Percentiles rank a stretch among this genome's conserved stretches.
Conservation (phyloP, 1,284 basidiomycete species). For the Crucibulum parvulum region DNA sequence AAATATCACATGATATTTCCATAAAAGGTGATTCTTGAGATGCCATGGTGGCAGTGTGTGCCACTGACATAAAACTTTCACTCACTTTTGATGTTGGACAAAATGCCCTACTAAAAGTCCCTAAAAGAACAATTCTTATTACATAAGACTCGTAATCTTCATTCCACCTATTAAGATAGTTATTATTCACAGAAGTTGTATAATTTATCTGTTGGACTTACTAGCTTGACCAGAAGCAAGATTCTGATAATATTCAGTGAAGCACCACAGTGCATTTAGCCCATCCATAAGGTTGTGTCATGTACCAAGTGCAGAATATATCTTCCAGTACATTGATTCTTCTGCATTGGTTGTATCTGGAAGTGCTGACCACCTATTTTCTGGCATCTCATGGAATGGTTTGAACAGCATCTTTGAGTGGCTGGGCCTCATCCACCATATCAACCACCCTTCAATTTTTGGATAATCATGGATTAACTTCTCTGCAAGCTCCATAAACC, state of each 20-base stretch:
- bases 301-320: constrained; percentile 25
- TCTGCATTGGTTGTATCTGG: constrained; percentile 37
- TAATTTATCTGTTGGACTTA: constrained; percentile 4
- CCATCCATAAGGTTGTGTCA: constrained; percentile 26
- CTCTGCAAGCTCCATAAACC: constrained; percentile 8
- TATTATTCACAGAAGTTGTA: neutral
- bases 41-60: too few relatives aligned
- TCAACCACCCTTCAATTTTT: constrained; percentile 24
- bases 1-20: too few relatives aligned
- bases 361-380: constrained; percentile 26
- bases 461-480: constrained; percentile 23
- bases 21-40: too few relatives aligned
- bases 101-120: too few relatives aligned
- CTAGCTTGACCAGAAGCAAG: constrained; percentile 1
- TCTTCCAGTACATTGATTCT: constrained; percentile 36
- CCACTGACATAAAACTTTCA: too few relatives aligned
- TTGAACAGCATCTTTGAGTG: constrained; percentile 34
- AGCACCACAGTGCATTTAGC: constrained; percentile 13
- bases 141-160: too few relatives aligned
- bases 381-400: constrained; percentile 19
- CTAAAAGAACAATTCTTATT: too few relatives aligned
- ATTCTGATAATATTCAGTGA: constrained; percentile 18
- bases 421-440: constrained; percentile 32
- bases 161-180: constrained; percentile 10
- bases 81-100: too few relatives aligned